Evolutionary conservation across 2,329 filamentous ascomycete genomes (phyloP), one percentile per base, ranked within the genome.

Genomic region (Fonsecaea pugnacius): DNA sequence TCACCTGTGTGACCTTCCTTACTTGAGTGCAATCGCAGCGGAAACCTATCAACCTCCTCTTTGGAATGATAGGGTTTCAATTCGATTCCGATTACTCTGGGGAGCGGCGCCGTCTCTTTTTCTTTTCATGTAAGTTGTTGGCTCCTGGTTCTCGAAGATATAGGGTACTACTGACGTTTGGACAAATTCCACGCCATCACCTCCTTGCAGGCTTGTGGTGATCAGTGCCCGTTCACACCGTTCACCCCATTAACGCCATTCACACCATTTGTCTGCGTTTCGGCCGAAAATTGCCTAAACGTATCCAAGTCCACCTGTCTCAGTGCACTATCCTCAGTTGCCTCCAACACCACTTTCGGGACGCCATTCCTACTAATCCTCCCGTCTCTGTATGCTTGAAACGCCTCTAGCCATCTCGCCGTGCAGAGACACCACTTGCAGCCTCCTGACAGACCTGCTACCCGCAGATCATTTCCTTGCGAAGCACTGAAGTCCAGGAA

Each of bases 11-110:
- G 43, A 14, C 48, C 60, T 65, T 64, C 64, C 87, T 88, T 87
- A 92, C 91, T 92, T 91, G 84, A 95, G 91, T 94, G 89, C 91
- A 91, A 95, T 95, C 90, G 91, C 90, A 86, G 91, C 91, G 87
- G 93, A 83, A 83, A 80, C 70, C 67, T 65, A 70, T 72, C 75
- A 71, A 72, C 76, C 74, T 75, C 10, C 40, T 66, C 58, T 66
- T 62, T 54, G 64, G 65, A 51, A 46, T 35, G 57, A 48, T 70
- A 71, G 78, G 75, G 80, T 84, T 88, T 88, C 83, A 83, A 92
- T 91, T 91, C 90, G 89, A 93, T 92, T 92, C 90, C 89, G 90
- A 92, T 93, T 88, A 92, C 87, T 91, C 89, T 89, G 88, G 87
- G 60, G 85, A 89, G 87, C 85, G 89, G 86, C 87, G 88, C 86